phyloP scores from a whole-genome alignment of 2,329 filamentous ascomycete genomes.

The Coniochaeta sp. region DNA sequence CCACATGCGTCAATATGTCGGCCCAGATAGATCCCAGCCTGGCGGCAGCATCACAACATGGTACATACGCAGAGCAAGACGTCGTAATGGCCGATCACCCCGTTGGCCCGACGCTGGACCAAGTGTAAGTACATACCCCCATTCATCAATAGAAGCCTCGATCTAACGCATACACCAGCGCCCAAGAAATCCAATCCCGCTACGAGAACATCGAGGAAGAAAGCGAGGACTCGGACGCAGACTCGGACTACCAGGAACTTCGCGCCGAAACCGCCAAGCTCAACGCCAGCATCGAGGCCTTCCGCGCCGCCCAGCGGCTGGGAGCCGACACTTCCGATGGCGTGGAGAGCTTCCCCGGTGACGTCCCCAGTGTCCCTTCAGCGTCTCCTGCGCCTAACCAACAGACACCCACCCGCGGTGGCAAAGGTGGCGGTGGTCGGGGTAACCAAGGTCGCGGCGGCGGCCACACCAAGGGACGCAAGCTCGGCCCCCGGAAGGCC shows the following conservation, averaged over 20 bases:
- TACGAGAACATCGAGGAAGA: slow-evolving; percentile 15
- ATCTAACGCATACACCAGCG: not conserved
- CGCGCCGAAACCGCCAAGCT: slow-evolving; percentile 30
- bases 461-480: slow-evolving; percentile 11
- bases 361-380: no score
- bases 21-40: not conserved
- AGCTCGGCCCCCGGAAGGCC: slow-evolving; percentile 47
- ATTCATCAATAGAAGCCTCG: not conserved
- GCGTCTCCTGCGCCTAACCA: not conserved
- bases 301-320: slow-evolving; percentile 20
- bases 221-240: slow-evolving; percentile 26
- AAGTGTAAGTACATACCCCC: not conserved
- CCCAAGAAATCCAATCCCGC: not conserved
- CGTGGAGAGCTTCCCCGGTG: not conserved
- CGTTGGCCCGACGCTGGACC: not conserved
- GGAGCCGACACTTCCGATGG: slow-evolving; percentile 9
- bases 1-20: not conserved
- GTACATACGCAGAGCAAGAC: not conserved
- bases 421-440: slow-evolving; percentile 6
- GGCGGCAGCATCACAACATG: not conserved
- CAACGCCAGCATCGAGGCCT: slow-evolving; percentile 26
- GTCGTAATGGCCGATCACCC: not conserved
- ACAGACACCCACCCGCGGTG: not conserved
- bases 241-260: slow-evolving; percentile 34
- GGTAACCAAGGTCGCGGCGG: slow-evolving; percentile 8